Evolutionary conservation across 257 asterid species (phyloP).

Genomic region (Nicotiana noctiflora): DNA sequence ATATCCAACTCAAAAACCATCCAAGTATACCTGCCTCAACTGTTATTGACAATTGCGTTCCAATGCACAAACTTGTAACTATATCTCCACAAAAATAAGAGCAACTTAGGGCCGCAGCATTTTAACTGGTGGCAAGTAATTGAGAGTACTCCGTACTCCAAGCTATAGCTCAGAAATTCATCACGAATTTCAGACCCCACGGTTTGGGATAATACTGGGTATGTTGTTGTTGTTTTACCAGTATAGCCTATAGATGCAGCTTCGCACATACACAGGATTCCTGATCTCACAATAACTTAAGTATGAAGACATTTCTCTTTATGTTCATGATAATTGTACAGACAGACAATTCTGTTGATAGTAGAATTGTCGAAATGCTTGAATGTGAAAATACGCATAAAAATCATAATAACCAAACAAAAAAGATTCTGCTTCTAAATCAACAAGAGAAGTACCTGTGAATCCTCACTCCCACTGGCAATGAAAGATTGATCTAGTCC

Average conservation of each 20-base stretch:
- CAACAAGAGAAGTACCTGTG: slow-evolving; percentile 47
- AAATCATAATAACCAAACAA: not conserved
- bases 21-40: not conserved
- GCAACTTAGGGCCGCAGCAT: not conserved
- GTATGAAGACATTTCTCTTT: too few relatives aligned
- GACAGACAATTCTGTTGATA: not conserved
- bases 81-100: not conserved
- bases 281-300: not conserved
- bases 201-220: too few relatives aligned
- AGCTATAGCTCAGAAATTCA: not conserved
- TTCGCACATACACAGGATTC: not conserved
- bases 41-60: not conserved
- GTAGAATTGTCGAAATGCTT: not conserved
- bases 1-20: not conserved
- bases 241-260: not conserved
- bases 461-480: slow-evolving; percentile 96
- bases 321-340: too few relatives aligned
- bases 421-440: slow-evolving; percentile 5
- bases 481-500: slow-evolving; percentile 73
- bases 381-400: not conserved
- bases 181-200: not conserved
- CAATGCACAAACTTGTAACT: not conserved
- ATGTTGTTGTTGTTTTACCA: not conserved
- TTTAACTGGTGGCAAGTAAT: not conserved
- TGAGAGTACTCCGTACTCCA: not conserved